Percentiles rank a stretch among this genome's conserved stretches.
phyloP scores from a whole-genome alignment of 805 yeast species.

The Wickerhamiella qilinensis region DNA sequence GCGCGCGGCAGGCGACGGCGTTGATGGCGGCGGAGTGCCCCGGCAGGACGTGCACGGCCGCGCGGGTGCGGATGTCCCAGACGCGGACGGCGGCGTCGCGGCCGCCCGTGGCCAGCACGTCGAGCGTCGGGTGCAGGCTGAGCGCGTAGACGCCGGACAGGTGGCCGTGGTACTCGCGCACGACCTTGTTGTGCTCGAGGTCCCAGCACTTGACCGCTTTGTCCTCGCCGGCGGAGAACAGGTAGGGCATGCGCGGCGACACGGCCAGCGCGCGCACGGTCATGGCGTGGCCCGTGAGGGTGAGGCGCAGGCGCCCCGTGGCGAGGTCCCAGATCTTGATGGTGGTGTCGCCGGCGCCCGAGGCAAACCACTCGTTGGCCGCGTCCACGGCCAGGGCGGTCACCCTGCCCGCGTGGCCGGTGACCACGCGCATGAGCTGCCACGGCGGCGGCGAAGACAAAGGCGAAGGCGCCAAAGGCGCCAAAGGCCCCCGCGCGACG shows the following conservation, averaged over 20 bases:
- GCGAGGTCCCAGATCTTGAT: constrained; percentile 87
- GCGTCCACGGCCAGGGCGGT: constrained; percentile 72
- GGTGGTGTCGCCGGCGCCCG: constrained; percentile 80
- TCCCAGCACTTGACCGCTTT: constrained; percentile 93
- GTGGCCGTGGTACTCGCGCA: constrained; percentile 89
- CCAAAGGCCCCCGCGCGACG: too few species aligned
- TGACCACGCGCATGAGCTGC: constrained; percentile 55
- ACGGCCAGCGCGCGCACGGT: constrained; percentile 63
- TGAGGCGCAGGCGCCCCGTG: constrained; percentile 46
- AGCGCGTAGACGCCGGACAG: constrained; percentile 74
- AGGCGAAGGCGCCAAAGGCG: too few species aligned
- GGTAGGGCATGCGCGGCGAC: constrained; percentile 64
- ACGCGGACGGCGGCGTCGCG: constrained; percentile 72
- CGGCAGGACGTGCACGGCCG: constrained; percentile 55
- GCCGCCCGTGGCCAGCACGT: constrained; percentile 73
- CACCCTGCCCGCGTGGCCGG: constrained; percentile 92
- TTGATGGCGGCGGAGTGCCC: constrained; percentile 74
- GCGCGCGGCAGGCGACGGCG: constrained; percentile 45
- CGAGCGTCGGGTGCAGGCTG: constrained; percentile 76
- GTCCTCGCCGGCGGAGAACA: constrained; percentile 88
- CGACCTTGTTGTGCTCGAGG: constrained; percentile 64
- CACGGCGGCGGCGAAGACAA: constrained; percentile 29
- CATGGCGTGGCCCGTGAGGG: constrained; percentile 85
- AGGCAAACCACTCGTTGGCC: constrained; percentile 75
- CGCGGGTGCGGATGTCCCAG: constrained; percentile 83